Conservation (phyloP, 805 yeast species). For the Nakazawaea populi region DNA sequence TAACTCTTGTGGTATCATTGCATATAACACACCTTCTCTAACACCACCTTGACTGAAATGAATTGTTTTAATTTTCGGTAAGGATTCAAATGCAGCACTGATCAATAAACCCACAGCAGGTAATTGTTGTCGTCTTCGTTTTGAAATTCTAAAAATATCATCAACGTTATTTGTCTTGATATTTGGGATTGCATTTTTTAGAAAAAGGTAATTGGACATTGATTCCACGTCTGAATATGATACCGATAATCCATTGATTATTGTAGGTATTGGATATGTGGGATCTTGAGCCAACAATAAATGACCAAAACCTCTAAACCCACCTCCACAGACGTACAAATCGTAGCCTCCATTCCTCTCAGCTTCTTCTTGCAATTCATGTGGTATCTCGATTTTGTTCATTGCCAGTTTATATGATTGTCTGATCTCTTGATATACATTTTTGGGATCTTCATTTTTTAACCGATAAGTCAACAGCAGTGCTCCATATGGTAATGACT, state of each 20-base stretch:
- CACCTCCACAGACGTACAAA: slow-evolving; percentile 69
- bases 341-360: slow-evolving; percentile 53
- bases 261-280: slow-evolving; percentile 62
- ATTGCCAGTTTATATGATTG: slow-evolving; percentile 45
- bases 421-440: slow-evolving; percentile 47
- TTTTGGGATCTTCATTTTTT: slow-evolving; percentile 41
- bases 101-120: slow-evolving; percentile 65
- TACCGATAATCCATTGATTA: slow-evolving; percentile 64
- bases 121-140: slow-evolving; percentile 56
- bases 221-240: slow-evolving; percentile 44
- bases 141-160: slow-evolving; percentile 58
- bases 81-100: slow-evolving; percentile 54
- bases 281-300: slow-evolving; percentile 41
- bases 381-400: slow-evolving; percentile 46
- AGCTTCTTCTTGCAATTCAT: slow-evolving; percentile 43
- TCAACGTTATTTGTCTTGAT: slow-evolving; percentile 23
- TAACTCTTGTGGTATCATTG: slow-evolving; percentile 50
- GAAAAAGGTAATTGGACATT: slow-evolving; percentile 44
- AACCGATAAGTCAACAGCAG: slow-evolving; percentile 57
- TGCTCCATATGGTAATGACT: slow-evolving; percentile 69
- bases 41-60: slow-evolving; percentile 76
- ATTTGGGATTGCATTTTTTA: slow-evolving; percentile 43
- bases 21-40: slow-evolving; percentile 68
- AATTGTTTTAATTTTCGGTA: slow-evolving; percentile 55
- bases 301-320: slow-evolving; percentile 66